These are phyloP conservation scores for Mortierella polycephala DNA, from an alignment of 371 early-diverging fungal genomes.

Conservation along the genomic window DNA sequence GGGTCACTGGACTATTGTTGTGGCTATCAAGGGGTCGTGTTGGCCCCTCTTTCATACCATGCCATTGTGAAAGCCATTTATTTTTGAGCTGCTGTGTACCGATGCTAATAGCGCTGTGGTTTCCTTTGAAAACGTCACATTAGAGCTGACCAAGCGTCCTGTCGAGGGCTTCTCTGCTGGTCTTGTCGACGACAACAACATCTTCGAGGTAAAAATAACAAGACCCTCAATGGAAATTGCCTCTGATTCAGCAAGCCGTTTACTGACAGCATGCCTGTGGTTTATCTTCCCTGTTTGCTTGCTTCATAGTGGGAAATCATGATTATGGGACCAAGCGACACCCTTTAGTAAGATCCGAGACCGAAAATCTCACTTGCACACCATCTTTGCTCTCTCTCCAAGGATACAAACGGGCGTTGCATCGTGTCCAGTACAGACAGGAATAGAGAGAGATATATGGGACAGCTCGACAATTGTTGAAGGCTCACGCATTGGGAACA, in stretches of 20 bases:
- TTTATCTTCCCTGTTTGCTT: not conserved
- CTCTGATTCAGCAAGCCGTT: not conserved
- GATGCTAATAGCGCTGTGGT: too few relatives aligned
- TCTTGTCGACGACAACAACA: conserved; percentile 70
- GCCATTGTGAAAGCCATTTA: too few relatives aligned
- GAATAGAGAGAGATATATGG: not conserved
- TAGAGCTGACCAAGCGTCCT: conserved; percentile 76
- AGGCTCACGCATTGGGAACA: too few relatives aligned
- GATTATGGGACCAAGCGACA: conserved; percentile 91
- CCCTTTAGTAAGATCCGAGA: conserved; percentile 74
- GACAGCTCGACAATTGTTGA: not conserved
- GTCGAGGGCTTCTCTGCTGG: conserved; percentile 89
- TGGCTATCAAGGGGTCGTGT: too few relatives aligned
- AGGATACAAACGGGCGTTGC: not conserved
- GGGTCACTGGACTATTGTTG: too few relatives aligned
- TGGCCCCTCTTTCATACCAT: too few relatives aligned
- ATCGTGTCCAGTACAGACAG: not conserved
- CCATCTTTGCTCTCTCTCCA: conserved; percentile 6
- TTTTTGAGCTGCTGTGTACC: too few relatives aligned
- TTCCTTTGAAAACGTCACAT: too few relatives aligned
- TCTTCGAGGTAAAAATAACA: conserved; percentile 70
- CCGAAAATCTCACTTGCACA: not conserved
- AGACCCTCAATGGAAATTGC: not conserved
- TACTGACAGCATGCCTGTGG: not conserved
- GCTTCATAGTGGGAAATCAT: conserved; percentile 81